These are phyloP conservation scores for Blastobotrys mokoenaii DNA, from an alignment of 805 yeast species.

Conservation along the genomic window DNA sequence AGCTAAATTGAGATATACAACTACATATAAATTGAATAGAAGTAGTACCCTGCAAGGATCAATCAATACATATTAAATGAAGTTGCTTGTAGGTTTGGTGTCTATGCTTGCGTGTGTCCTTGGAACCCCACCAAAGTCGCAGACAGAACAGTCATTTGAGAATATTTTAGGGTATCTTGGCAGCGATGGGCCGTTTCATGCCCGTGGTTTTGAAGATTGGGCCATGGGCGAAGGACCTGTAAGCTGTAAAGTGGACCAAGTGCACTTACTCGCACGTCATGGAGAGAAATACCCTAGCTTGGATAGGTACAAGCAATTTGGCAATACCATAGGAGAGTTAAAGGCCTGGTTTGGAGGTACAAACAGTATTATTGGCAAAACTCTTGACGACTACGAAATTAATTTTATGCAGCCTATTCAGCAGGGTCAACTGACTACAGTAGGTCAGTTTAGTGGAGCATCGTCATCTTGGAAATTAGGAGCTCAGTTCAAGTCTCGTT, in stretches of 20 bases:
- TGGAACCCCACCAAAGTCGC: too few relatives aligned
- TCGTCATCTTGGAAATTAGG: neutral
- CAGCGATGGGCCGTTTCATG: neutral
- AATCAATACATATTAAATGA: too few relatives aligned
- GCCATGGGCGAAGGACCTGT: too few relatives aligned
- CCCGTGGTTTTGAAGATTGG: neutral
- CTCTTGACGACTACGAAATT: neutral
- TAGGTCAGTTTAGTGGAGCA: neutral
- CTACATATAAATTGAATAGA: neutral
- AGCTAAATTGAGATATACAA: neutral
- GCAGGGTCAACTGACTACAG: neutral
- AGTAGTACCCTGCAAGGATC: too few relatives aligned
- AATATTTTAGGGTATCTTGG: too few relatives aligned
- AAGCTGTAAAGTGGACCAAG: constrained; percentile 1
- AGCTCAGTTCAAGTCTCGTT: neutral
- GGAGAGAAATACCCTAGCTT: constrained; percentile 2
- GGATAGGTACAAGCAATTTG: neutral
- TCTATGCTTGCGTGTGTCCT: too few relatives aligned
- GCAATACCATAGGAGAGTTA: neutral
- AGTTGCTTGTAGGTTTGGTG: too few relatives aligned
- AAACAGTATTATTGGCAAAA: neutral
- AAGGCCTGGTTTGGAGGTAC: neutral
- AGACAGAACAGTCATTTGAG: too few relatives aligned
- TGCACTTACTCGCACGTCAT: constrained; percentile 2
- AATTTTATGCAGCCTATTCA: too few relatives aligned